Percentiles rank a stretch among this genome's conserved stretches.
Evolutionary conservation across 805 yeast species (phyloP).

Genomic region (Ogataea pignaliae): DNA sequence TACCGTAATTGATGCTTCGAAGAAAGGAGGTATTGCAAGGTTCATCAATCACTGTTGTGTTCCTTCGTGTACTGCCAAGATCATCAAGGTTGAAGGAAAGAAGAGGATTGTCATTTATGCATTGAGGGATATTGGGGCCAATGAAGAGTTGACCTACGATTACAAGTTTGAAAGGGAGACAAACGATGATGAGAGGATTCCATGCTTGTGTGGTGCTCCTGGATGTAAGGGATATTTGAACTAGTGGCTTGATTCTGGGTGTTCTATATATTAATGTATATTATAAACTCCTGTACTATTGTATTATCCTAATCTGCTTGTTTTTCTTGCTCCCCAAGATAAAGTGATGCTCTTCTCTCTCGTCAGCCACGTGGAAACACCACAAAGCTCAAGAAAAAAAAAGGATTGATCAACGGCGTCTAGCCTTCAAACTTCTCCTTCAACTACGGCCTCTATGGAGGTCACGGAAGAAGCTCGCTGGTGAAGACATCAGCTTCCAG

Average conservation of each 20-base stretch:
- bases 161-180: slow-evolving; percentile 92
- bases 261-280: no score
- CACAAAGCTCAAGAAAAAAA: no score
- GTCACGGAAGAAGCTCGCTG: no score
- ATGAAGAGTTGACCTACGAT: slow-evolving; percentile 92
- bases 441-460: no score
- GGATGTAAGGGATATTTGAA: slow-evolving; percentile 91
- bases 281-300: no score
- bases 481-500: no score
- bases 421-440: no score
- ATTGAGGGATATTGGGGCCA: slow-evolving; percentile 76
- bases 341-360: no score
- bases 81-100: slow-evolving; percentile 89
- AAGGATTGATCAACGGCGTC: no score
- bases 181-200: slow-evolving; percentile 80
- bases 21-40: slow-evolving; percentile 94
- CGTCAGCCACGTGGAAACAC: no score
- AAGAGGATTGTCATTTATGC: slow-evolving; percentile 95
- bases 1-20: slow-evolving; percentile 95
- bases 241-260: slow-evolving; percentile 24
- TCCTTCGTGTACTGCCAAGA: slow-evolving; percentile 96
- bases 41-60: slow-evolving; percentile 96
- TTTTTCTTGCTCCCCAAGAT: no score
- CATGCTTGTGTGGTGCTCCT: slow-evolving; percentile 93
- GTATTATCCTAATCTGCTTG: no score